A percentile compares a stretch with the other conserved stretches of the same genome.
Evolutionary conservation across 768 basidiomycete species (phyloP).

Genomic region (Rhodotorula toruloides): DNA sequence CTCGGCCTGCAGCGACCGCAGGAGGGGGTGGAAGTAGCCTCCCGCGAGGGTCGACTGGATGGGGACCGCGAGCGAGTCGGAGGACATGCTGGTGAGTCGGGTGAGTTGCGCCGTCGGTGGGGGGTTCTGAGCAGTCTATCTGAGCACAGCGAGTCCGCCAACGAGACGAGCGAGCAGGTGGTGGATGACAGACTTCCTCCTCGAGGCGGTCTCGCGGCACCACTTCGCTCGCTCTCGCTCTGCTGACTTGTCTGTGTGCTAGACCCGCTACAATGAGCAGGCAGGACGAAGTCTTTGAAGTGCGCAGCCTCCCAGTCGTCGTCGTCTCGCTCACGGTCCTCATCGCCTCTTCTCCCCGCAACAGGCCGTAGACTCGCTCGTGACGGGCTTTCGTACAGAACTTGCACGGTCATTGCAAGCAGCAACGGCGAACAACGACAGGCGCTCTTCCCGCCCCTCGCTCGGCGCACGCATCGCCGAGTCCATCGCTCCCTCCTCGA

Average conservation of each 20-base stretch:
- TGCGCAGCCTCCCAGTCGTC: background rate
- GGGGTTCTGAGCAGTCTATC: no score
- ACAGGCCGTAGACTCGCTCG: conserved; percentile 21
- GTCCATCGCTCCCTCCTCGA: background rate
- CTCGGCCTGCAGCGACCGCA: conserved; percentile 79
- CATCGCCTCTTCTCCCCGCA: background rate
- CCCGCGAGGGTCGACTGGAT: conserved; percentile 53
- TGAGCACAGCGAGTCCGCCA: no score
- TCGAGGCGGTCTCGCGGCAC: background rate
- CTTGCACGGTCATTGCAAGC: background rate
- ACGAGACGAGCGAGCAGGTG: no score
- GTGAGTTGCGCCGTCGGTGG: no score
- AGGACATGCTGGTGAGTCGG: background rate
- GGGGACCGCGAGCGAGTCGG: conserved; percentile 8
- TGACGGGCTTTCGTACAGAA: background rate
- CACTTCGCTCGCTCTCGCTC: background rate
- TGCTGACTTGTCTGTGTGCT: background rate
- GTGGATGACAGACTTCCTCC: no score
- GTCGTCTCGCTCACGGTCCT: background rate
- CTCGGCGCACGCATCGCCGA: background rate
- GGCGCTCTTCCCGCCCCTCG: background rate
- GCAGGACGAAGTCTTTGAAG: conserved; percentile 20
- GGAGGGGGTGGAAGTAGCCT: conserved; percentile 85
- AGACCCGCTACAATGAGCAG: conserved; percentile 3
- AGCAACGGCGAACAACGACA: background rate